Evolutionary conservation across 495 filamentous ascomycete species (phyloP).

Genomic region (Penicillium crystallinum): DNA sequence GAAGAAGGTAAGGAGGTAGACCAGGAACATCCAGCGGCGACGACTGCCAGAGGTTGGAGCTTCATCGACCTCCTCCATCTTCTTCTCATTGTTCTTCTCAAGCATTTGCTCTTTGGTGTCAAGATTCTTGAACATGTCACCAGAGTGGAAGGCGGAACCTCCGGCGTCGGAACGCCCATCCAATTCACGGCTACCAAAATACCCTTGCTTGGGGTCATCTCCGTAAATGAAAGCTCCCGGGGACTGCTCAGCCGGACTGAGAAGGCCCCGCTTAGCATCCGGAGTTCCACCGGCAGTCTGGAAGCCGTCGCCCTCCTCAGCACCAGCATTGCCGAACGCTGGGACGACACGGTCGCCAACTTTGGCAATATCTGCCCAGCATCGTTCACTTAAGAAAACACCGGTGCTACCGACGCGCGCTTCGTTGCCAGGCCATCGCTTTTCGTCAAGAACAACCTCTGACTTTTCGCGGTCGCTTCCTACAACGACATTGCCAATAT

Average conservation of each 20-base stretch:
- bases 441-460: constrained; percentile 81
- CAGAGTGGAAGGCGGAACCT: constrained; percentile 77
- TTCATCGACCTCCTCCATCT: constrained; percentile 86
- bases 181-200: constrained; percentile 77
- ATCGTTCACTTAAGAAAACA: constrained; percentile 90
- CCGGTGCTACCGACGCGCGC: constrained; percentile 86
- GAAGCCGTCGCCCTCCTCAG: constrained; percentile 44
- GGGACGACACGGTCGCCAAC: constrained; percentile 60
- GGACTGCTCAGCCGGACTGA: constrained; percentile 53
- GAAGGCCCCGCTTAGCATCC: constrained; percentile 66
- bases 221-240: constrained; percentile 61
- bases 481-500: constrained; percentile 75
- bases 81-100: constrained; percentile 87
- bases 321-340: constrained; percentile 45
- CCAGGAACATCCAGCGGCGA: constrained; percentile 87
- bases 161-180: constrained; percentile 88
- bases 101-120: constrained; percentile 88
- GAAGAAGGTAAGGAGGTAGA: constrained; percentile 79
- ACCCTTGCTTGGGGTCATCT: constrained; percentile 65
- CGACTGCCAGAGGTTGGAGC: constrained; percentile 70
- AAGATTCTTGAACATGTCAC: constrained; percentile 97
- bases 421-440: constrained; percentile 87
- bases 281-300: constrained; percentile 45
- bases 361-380: constrained; percentile 85
- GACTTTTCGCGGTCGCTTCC: constrained; percentile 92